Base-by-base conservation (phyloP, 768 basidiomycete genomes). In the Cystofilobasidium capitatum region DNA sequence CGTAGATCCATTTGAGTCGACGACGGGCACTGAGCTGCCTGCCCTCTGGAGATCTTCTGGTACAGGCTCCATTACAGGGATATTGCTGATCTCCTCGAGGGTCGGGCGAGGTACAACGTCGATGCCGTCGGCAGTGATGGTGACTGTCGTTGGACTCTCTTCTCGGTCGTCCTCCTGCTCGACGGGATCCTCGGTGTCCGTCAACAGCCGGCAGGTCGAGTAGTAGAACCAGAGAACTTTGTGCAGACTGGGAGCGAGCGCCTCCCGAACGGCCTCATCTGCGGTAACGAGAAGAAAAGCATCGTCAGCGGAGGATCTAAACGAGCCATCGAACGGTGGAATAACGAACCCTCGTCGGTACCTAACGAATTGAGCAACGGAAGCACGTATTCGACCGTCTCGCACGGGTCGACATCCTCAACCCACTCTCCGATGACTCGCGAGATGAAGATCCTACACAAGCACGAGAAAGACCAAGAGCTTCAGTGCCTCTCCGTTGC, bases 221-320 rank as follows among this genome's bases (percentile, higher is more conserved):
- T 89, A 85, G 78, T 94, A 97, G 86, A 90, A 94, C 91, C 91
- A 96, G 58, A 96, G 83, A 71, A 94, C 83, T 59, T 83, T 79
- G 42, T 89, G 85, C 13, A 98, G 80, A 71, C 89, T 86, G 1
- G 84, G 81, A 1, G 89, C 86, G 29, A 96, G 84, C 8, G 89
- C 88, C 76, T 93, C 91, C 75, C 88, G 89, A 62, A 96, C 90
- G 54, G 81, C 76, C 73, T 94, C 91, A 69, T 94, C 91, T 90
- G 73, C 17, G 26, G 36, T 37, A 40, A 54, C 22, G 37, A 62
- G n/a, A 60, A 59, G 24, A 47, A 14, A 49, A 22, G 12, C 31
- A 22, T 26, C 39, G 14, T 16, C 51, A 44, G 45, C 17, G 31
- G 24, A 10, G 20, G 20, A 42, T 10, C 40, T 42, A 24, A 26